Evolutionary conservation across 1,284 basidiomycete species (phyloP).

Genomic region (Cystobasidium slooffiae): DNA sequence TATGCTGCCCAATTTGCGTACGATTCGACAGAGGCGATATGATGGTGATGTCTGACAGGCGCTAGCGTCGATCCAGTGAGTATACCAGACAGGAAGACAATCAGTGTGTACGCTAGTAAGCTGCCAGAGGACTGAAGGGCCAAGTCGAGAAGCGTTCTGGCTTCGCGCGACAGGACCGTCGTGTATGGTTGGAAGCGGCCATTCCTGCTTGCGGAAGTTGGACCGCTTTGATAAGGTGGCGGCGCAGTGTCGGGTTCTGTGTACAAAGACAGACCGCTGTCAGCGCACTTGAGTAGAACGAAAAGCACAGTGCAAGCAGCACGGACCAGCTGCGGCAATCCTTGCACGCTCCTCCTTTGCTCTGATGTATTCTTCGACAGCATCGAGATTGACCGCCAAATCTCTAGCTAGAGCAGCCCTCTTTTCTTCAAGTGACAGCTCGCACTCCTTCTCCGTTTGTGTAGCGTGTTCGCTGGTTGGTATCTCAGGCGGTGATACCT

Average conservation of each 20-base stretch:
- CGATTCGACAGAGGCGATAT: constrained; percentile 25
- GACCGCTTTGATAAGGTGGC: constrained; percentile 42
- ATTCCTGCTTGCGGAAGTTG: constrained; percentile 27
- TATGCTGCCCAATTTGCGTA: constrained; percentile 26
- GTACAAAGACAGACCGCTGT: background rate
- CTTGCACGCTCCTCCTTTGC: constrained; percentile 48
- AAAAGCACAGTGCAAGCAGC: background rate
- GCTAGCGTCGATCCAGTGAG: constrained; percentile 34
- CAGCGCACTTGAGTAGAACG: background rate
- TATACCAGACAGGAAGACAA: constrained; percentile 48
- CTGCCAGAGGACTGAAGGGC: constrained; percentile 46
- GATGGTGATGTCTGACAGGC: constrained; percentile 36
- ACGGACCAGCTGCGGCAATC: constrained; percentile 2
- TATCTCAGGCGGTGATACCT: constrained; percentile 72
- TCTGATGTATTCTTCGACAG: constrained; percentile 73
- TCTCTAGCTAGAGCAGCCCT: constrained; percentile 76
- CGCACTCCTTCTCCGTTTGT: constrained; percentile 62
- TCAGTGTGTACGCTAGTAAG: constrained; percentile 46
- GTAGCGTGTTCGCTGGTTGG: constrained; percentile 57
- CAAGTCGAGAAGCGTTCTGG: constrained; percentile 44
- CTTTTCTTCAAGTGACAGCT: constrained; percentile 60
- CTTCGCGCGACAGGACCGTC: constrained; percentile 43
- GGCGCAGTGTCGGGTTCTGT: constrained; percentile 31
- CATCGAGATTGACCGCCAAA: constrained; percentile 72
- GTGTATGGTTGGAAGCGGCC: background rate